A percentile compares a stretch with the other conserved stretches of the same genome.
Conservation (phyloP, 192 early-diverging fungal species). For the Pilaira anomala region DNA sequence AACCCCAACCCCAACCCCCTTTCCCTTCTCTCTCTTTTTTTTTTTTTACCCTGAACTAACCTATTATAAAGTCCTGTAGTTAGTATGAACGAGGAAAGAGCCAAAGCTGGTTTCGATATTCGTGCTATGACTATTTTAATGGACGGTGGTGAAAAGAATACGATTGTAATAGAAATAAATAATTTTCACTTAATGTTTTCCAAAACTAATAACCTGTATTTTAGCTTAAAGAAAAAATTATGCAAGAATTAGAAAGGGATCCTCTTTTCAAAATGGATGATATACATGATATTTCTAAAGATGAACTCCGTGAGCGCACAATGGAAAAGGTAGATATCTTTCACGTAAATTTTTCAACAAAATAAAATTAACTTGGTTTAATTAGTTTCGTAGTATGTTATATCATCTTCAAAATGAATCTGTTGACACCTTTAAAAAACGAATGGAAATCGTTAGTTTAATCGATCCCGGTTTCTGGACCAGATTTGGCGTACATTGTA, state of each 20-base stretch:
- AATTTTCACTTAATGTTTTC: background rate
- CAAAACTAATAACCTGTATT: background rate
- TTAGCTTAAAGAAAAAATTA: conserved; percentile 70
- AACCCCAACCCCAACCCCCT: background rate
- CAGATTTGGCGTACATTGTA: conserved; percentile 84
- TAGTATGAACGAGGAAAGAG: conserved; percentile 70
- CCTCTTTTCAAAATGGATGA: conserved; percentile 78
- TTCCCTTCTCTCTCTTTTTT: background rate
- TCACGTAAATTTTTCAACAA: background rate
- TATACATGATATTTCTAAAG: conserved; percentile 72
- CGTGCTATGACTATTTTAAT: conserved; percentile 79
- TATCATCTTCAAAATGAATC: conserved; percentile 72
- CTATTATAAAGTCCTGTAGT: conserved; percentile 18
- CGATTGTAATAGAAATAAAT: conserved; percentile 23
- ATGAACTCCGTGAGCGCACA: conserved; percentile 75
- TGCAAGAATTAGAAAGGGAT: conserved; percentile 84
- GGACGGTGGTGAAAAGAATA: conserved; percentile 70
- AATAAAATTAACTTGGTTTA: background rate
- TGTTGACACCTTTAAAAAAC: conserved; percentile 63
- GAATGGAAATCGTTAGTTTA: conserved; percentile 78
- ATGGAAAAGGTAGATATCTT: conserved; percentile 86
- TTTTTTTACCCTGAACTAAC: background rate
- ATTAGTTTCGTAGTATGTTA: conserved; percentile 63
- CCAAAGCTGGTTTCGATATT: conserved; percentile 70
- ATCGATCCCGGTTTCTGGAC: conserved; percentile 91